Conservation (phyloP, 495 filamentous ascomycete genomes). For the Trichocladium antarcticum region DNA sequence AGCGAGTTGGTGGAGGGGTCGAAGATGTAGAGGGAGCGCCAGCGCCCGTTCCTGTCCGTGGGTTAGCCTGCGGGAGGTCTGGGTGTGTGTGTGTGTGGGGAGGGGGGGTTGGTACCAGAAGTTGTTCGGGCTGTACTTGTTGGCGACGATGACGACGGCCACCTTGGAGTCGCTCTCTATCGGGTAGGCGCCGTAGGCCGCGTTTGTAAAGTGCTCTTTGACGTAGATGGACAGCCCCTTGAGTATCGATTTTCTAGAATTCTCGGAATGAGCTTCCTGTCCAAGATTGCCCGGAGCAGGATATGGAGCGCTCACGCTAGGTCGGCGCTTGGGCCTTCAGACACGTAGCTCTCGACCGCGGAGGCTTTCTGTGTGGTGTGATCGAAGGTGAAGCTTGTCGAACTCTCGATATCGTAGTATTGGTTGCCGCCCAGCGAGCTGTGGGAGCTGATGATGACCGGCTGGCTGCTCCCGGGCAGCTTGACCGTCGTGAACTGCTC, state of each 20-base stretch:
- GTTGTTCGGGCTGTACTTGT: slow-evolving; percentile 95
- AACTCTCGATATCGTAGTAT: slow-evolving; percentile 82
- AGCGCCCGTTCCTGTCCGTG: slow-evolving; percentile 79
- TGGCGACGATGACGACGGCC: slow-evolving; percentile 76
- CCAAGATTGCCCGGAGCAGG: background rate
- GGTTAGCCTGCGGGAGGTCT: background rate
- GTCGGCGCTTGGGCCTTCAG: slow-evolving; percentile 69
- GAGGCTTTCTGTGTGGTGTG: slow-evolving; percentile 80
- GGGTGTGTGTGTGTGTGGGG: background rate
- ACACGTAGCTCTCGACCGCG: slow-evolving; percentile 61
- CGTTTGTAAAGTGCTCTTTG: slow-evolving; percentile 78
- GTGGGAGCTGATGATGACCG: slow-evolving; percentile 77
- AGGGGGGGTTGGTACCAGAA: slow-evolving; percentile 57
- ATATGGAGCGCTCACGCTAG: slow-evolving; percentile 50
- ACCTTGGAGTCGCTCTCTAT: slow-evolving; percentile 62
- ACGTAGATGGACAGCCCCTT: slow-evolving; percentile 69
- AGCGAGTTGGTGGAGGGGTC: slow-evolving; percentile 50
- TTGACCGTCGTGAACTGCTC: slow-evolving; percentile 82
- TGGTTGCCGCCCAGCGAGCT: slow-evolving; percentile 66
- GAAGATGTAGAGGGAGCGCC: slow-evolving; percentile 80
- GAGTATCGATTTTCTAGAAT: slow-evolving; percentile 62
- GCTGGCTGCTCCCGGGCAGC: slow-evolving; percentile 72
- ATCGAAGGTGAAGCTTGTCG: slow-evolving; percentile 77
- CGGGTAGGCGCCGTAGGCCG: slow-evolving; percentile 69
- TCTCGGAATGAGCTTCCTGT: background rate